Evolutionary conservation across 1,284 basidiomycete species (phyloP), one percentile per base, ranked within the genome.

Genomic region (Rhodotorula sp.): DNA sequence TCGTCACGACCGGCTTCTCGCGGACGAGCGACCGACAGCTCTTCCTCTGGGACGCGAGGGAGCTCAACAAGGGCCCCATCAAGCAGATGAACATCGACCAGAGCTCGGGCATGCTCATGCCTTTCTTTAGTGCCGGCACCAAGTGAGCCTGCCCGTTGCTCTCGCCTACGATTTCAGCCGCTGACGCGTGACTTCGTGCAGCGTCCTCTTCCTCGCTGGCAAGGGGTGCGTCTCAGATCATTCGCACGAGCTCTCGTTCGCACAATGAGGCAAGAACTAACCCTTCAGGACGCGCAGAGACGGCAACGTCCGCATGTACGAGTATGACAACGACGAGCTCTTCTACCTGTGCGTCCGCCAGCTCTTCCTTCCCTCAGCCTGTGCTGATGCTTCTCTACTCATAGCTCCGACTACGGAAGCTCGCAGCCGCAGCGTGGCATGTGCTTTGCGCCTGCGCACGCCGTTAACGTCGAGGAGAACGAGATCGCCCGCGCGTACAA

Each of bases 401-500:
- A 6, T 58, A 76, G 75, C 10, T 86, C 88, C 58, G 94, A 98
- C 79, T 87, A 94, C 85, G 92, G 95, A 81, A 91, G 90, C 5
- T 85, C 87, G 47, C 91, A 94, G 67, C 94, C 95, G 49, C 91
- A 97, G 81, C 90, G 94, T 58, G 96, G 96, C 24, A 91, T 98
- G 87, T 92, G 90, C 76, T 95, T 98, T 88, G 85, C 97, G 44
- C 94, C 93, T 10, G 88, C 94, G 36, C 89, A 94, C 57, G 88
- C 90, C 0, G 86, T 98, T 74, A 92, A 88, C 78, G 89, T 94
- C 27, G 83, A 86, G 48, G 92, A 97, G 66, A 95, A 94, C 81
- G 96, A 99, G 81, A 97, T 98, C 76, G 94, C 93, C 2, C 87
- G 93, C 54, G 93, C 91, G 0, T 97, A 92, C 86, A 99, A 99